phyloP scores from a whole-genome alignment of 139 green algal species.

The Limnomonas spitsbergensis region DNA sequence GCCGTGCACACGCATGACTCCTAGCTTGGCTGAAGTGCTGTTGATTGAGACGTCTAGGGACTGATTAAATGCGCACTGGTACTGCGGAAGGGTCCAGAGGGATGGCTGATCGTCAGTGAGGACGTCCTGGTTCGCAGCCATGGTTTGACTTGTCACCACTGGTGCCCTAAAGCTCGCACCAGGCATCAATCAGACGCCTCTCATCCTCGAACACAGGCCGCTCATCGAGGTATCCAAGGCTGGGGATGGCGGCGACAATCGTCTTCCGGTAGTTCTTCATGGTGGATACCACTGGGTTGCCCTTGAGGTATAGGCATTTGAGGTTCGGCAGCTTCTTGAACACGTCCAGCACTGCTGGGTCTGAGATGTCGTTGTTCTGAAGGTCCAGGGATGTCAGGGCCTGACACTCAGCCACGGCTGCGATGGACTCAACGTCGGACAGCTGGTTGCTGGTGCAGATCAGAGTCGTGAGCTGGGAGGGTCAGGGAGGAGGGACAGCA shows the following conservation, averaged over 20 bases:
- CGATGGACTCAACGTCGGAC: constrained; percentile 36
- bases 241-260: constrained; percentile 54
- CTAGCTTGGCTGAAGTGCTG: background rate
- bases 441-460: constrained; percentile 68
- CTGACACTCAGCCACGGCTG: constrained; percentile 43
- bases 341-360: constrained; percentile 50
- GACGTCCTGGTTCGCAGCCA: no score
- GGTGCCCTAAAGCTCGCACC: constrained; percentile 60
- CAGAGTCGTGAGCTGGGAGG: constrained; percentile 60
- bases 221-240: constrained; percentile 83
- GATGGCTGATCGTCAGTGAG: no score
- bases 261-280: constrained; percentile 76
- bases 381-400: constrained; percentile 70
- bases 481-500: no score
- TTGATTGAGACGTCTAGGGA: no score
- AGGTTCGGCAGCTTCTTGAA: constrained; percentile 63
- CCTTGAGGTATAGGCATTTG: constrained; percentile 83
- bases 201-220: constrained; percentile 78
- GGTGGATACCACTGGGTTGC: constrained; percentile 73
- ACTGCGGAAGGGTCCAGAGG: background rate
- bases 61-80: background rate
- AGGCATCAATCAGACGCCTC: constrained; percentile 64
- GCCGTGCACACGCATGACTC: background rate
- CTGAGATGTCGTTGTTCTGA: constrained; percentile 71
- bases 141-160: no score